phyloP scores from a whole-genome alignment of 1,284 basidiomycete species.

The Ceratobasidium sp. region DNA sequence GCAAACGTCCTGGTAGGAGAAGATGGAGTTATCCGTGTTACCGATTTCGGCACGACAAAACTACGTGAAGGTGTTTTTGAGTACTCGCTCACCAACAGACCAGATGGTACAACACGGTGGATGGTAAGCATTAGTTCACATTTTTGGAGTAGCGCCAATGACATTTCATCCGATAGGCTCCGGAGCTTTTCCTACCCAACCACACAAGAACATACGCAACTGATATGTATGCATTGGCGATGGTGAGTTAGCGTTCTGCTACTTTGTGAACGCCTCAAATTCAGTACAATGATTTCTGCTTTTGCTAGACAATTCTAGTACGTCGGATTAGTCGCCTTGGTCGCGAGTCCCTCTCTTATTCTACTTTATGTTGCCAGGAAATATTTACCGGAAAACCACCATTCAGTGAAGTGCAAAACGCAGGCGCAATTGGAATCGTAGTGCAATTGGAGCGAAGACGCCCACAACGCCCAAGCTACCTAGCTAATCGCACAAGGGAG shows the following conservation, averaged over 20 bases:
- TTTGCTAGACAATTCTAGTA: too few species aligned
- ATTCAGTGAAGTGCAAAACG: too few species aligned
- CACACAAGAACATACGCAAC: not conserved
- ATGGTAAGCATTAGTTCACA: not conserved
- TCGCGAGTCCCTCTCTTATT: too few species aligned
- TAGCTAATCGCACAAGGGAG: too few species aligned
- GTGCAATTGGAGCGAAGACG: too few species aligned
- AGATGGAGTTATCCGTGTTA: not conserved
- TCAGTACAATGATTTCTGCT: too few species aligned
- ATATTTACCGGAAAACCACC: too few species aligned
- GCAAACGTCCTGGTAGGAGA: not conserved
- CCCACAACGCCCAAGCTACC: too few species aligned
- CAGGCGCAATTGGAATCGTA: too few species aligned
- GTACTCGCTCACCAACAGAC: not conserved
- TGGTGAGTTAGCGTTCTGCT: not conserved
- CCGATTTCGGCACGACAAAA: slow-evolving; percentile 20
- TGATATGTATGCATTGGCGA: slow-evolving; percentile 4
- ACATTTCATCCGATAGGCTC: not conserved
- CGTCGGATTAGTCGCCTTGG: too few species aligned
- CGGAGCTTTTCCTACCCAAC: not conserved
- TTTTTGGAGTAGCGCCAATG: not conserved
- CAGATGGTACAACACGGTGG: slow-evolving; percentile 7
- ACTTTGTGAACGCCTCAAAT: too few species aligned
- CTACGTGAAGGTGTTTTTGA: not conserved
- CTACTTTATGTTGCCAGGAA: too few species aligned